Base-by-base conservation (phyloP, 768 basidiomycete species). In the Cyclocybe aegerita region DNA sequence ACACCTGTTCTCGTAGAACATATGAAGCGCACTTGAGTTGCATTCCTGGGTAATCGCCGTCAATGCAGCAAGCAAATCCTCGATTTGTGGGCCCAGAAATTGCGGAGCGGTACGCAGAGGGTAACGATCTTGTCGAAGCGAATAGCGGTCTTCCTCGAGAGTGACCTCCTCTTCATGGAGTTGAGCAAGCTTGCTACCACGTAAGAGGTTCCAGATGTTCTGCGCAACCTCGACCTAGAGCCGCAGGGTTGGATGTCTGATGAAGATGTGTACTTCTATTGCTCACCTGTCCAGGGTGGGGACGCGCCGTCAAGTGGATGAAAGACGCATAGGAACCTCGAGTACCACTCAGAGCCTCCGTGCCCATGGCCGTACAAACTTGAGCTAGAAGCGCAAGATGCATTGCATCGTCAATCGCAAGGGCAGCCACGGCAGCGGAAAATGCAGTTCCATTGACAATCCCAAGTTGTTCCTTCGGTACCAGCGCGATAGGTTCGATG, bases 361-460 rank as follows among this genome's bases (percentile, higher is more conserved):
- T 85, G 15, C 86, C 86, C 80, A 92, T 81, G 0, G 89, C 88
- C 2, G 88, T 91, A 65, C 81, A 82, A 4, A 88, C 79, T 65
- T 89, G 86, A 1, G 87, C 74, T 11, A 86, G 66, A 10, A 86
- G 65, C 15, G 78, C 69, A 15, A 86, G 69, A 56, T 85, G 82
- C 15, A 81, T 74, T 12, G 87, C 83, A 47, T 90, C 88, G 55
- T 85, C 78, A 33, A 90, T 67, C 8, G 84, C 88, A 14, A 90
- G 77, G 10, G 86, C 77, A 7, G 80, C 89, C 23, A 87, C 83
- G 16, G 86, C 81, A 0, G 88, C 84, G 23, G 83, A 85, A 65
- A 88, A 86, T 1, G 86, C 85, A 4, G 87, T 88, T 48, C 89
- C 89, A 63, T 90, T 90, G 48, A 86, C 67, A 41, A 88, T 79